A percentile compares a stretch with the other conserved stretches of the same genome.
These are phyloP conservation scores for Fusarium citri DNA, from an alignment of 2,329 filamentous ascomycete species.

Conservation along the genomic window DNA sequence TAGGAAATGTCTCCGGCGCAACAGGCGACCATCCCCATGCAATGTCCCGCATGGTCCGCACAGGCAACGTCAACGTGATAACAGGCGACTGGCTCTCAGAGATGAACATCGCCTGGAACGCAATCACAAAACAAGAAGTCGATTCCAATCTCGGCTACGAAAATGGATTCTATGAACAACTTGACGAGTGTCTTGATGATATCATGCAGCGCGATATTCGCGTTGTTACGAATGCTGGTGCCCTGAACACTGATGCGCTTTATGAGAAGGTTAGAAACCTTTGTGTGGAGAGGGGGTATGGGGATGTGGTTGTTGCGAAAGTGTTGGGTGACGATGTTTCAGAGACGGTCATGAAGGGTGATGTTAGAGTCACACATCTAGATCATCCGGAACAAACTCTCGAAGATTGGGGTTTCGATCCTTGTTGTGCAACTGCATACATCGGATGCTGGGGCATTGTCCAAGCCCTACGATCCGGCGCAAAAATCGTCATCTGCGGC, in stretches of 20 bases:
- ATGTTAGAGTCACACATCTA: slow-evolving; percentile 41
- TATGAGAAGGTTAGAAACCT: slow-evolving; percentile 47
- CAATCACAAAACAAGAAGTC: slow-evolving; percentile 51
- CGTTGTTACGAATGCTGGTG: slow-evolving; percentile 56
- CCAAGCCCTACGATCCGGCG: slow-evolving; percentile 55
- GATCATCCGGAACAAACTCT: slow-evolving; percentile 48
- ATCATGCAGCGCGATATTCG: slow-evolving; percentile 52
- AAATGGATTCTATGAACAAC: slow-evolving; percentile 58
- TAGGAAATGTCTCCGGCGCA: slow-evolving; percentile 52
- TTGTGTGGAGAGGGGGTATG: slow-evolving; percentile 47
- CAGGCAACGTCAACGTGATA: slow-evolving; percentile 52
- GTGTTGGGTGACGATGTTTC: slow-evolving; percentile 55
- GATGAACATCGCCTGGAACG: slow-evolving; percentile 63
- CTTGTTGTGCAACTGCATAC: slow-evolving; percentile 55
- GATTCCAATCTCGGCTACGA: slow-evolving; percentile 50
- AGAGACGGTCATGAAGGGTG: slow-evolving; percentile 38
- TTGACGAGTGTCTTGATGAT: slow-evolving; percentile 52
- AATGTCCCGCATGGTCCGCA: slow-evolving; percentile 49
- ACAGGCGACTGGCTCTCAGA: slow-evolving; percentile 57
- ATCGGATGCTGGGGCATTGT: slow-evolving; percentile 63
- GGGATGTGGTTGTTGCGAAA: slow-evolving; percentile 51
- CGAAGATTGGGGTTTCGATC: slow-evolving; percentile 47
- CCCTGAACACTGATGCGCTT: slow-evolving; percentile 52
- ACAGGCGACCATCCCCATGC: slow-evolving; percentile 51
- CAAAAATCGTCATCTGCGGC: slow-evolving; percentile 62